Conservation (phyloP, 2,329 filamentous ascomycete species). For the Ambrosiella cleistominuta region DNA sequence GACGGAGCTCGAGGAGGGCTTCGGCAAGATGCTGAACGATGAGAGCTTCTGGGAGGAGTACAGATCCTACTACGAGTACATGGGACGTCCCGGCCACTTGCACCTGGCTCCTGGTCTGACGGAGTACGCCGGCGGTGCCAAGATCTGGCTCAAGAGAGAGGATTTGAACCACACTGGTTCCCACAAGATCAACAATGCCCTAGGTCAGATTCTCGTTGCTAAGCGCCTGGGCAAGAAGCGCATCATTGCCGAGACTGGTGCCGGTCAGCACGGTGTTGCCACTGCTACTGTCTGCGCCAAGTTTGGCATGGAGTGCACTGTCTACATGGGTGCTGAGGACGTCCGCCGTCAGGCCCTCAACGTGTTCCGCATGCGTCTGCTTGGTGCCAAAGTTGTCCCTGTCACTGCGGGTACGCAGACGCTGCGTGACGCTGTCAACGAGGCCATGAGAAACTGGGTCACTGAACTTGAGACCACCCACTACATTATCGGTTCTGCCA, state of each 20-base stretch:
- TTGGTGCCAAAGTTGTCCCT: conserved; percentile 80
- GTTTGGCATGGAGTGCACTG: conserved; percentile 93
- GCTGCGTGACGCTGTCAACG: conserved; percentile 79
- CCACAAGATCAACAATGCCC: conserved; percentile 98
- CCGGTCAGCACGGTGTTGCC: conserved; percentile 92
- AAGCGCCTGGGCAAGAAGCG: conserved; percentile 78
- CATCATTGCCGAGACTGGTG: conserved; percentile 95
- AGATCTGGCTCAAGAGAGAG: conserved; percentile 95
- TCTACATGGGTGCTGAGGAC: conserved; percentile 92
- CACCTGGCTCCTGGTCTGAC: conserved; percentile 81
- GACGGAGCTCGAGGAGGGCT: conserved; percentile 75
- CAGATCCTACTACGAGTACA: conserved; percentile 88
- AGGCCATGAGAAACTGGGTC: conserved; percentile 88
- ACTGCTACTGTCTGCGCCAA: conserved; percentile 96
- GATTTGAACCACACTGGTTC: conserved; percentile 95
- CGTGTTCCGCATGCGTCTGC: conserved; percentile 94
- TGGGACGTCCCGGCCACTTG: conserved; percentile 82
- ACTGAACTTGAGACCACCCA: conserved; percentile 83
- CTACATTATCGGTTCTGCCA: conserved; percentile 95
- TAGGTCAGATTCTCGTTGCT: conserved; percentile 82
- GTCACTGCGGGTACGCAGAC: conserved; percentile 81
- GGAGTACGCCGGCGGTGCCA: conserved; percentile 75
- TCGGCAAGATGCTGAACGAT: conserved; percentile 73
- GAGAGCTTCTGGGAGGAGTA: conserved; percentile 95
- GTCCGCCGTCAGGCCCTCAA: conserved; percentile 91